Evolutionary conservation across 2,329 filamentous ascomycete species (phyloP), one percentile per base, ranked within the genome.

Genomic region (Xylariomycetidae sp.): DNA sequence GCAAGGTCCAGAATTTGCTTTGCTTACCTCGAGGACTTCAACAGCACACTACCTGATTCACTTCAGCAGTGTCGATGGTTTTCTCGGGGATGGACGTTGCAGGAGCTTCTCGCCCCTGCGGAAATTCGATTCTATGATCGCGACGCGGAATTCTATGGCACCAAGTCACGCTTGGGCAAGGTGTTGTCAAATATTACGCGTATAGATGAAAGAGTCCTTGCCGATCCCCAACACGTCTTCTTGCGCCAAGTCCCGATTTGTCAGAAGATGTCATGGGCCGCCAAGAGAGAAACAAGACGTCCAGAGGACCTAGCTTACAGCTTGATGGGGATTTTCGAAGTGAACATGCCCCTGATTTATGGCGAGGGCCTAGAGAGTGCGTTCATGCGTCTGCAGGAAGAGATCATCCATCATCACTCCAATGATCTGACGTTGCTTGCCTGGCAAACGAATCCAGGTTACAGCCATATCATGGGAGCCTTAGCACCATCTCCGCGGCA

Each of bases 301-400:
- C 27, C 40, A 4, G 50, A 57, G 31, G 53, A 57, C 18, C 25
- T 40, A 1, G 49, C 54, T 2, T 57, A 57, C 31, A 51, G 46
- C 14, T 43, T 57, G 3, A 40, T 56, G 13, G 54, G 54, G 6
- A 44, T 57, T 1, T 55, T 56, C 36, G 44, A 52, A 22, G 38
- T 56, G 2, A 47, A 52, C 22, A 50, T 57, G 46, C 42, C 49
- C 2, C 37, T 53, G 7, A 40, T 55, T 15, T 56, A 57, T 31
- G 53, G 53, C 9, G 53, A 57, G 33, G 53, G 46, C 1, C 16
- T 14, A n/a, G n/a, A n/a, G 12, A 49, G 42, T 11, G 48, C 51
- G 3, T 53, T 53, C 16, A 36, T 34, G 3, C 38, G 51, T 6
- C 37, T 54, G 4, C 50, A 54, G 26, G 42, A 50, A 9, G 34